A percentile compares a stretch with the other conserved stretches of the same genome.
Conservation (phyloP, 2,329 filamentous ascomycete genomes). For the Fusarium caatingaense region DNA sequence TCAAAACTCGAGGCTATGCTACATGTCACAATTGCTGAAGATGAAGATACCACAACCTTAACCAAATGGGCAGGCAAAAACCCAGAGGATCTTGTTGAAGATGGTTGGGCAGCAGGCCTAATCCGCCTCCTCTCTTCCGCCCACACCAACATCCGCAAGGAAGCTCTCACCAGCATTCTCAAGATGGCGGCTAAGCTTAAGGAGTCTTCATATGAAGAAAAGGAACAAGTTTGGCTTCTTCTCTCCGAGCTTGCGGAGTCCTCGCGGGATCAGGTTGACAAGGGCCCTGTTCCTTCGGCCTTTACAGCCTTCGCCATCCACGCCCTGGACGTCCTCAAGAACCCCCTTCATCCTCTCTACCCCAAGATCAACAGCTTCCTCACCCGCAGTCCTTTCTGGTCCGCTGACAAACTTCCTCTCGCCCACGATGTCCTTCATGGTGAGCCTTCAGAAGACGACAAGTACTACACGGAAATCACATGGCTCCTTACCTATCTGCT, state of each 20-base stretch:
- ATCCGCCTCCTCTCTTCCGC: conserved; percentile 81
- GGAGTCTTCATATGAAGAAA: conserved; percentile 78
- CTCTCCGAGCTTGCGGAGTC: conserved; percentile 86
- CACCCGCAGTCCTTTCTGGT: conserved; percentile 81
- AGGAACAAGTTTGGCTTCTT: conserved; percentile 81
- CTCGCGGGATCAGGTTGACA: conserved; percentile 64
- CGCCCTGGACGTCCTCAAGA: conserved; percentile 75
- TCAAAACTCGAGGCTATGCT: conserved; percentile 66
- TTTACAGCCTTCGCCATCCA: conserved; percentile 80
- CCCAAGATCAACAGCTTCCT: conserved; percentile 88
- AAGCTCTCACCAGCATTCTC: conserved; percentile 76
- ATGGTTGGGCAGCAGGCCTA: conserved; percentile 76
- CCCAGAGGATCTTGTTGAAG: conserved; percentile 81
- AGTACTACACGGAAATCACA: conserved; percentile 76
- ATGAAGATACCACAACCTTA: conserved; percentile 65
- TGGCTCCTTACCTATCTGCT: conserved; percentile 81
- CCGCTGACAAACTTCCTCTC: conserved; percentile 77
- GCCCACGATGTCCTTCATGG: conserved; percentile 71
- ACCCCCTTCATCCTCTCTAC: conserved; percentile 86
- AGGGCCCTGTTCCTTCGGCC: conserved; percentile 74
- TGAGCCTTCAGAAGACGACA: conserved; percentile 77
- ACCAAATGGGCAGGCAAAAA: conserved; percentile 80
- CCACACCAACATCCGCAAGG: conserved; percentile 79
- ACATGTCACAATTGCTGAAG: conserved; percentile 58
- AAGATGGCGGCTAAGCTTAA: conserved; percentile 73